Conservation (phyloP, 306 rosid genomes). For the Lotus japonicus region DNA sequence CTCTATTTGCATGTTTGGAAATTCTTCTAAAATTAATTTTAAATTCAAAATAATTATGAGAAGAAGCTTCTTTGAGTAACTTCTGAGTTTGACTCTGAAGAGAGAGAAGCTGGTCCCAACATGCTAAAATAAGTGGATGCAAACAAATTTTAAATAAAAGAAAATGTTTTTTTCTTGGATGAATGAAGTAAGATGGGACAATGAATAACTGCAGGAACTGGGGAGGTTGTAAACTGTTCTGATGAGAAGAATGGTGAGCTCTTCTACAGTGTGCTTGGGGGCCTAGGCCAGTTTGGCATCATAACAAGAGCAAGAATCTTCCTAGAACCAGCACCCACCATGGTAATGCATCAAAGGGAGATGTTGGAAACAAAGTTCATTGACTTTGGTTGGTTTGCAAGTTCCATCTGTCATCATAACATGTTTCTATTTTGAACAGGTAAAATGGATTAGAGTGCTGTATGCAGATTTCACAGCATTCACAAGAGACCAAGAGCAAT, state of each 20-base stretch:
- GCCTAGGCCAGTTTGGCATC: slow-evolving; percentile 96
- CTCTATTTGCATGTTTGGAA: no score
- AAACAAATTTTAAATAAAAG: background rate
- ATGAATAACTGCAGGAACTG: slow-evolving; percentile 61
- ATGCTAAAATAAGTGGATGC: background rate
- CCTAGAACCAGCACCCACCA: slow-evolving; percentile 81
- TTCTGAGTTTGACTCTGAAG: no score
- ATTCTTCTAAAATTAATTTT: no score
- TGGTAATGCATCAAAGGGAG: slow-evolving; percentile 32
- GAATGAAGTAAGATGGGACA: background rate
- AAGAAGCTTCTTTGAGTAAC: no score
- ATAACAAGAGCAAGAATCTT: slow-evolving; percentile 75
- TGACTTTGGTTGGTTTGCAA: background rate
- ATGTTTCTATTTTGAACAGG: slow-evolving; percentile 25
- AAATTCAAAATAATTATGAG: no score
- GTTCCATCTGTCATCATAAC: background rate
- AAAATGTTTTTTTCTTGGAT: background rate
- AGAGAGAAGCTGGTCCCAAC: no score
- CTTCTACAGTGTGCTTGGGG: slow-evolving; percentile 91
- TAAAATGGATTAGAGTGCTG: slow-evolving; percentile 58
- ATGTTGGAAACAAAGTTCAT: slow-evolving; percentile 13
- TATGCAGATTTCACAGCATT: slow-evolving; percentile 45
- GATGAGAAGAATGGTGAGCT: slow-evolving; percentile 65
- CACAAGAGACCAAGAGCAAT: slow-evolving; percentile 70
- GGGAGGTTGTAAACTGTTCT: slow-evolving; percentile 76